These are phyloP conservation scores for Candida maltosa DNA, from an alignment of 805 yeast genomes.

Conservation along the genomic window DNA sequence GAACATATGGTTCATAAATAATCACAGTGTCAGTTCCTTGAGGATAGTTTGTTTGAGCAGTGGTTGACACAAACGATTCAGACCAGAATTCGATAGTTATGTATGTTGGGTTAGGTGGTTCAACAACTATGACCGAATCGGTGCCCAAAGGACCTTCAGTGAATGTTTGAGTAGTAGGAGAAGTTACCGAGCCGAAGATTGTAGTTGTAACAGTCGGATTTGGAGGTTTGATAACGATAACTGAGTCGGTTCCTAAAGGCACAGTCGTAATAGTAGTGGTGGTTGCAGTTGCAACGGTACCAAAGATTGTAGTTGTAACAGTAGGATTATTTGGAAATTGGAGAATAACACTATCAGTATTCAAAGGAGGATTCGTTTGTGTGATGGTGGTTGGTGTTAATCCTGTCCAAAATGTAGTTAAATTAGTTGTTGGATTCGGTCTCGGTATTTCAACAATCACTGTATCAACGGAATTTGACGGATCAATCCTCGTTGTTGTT, in stretches of 20 bases:
- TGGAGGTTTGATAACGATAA: slow-evolving; percentile 8
- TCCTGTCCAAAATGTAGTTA: slow-evolving; percentile 7
- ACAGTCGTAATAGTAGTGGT: slow-evolving; percentile 1
- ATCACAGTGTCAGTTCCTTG: slow-evolving; percentile 5
- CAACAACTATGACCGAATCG: slow-evolving; percentile 8
- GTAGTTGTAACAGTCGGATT: slow-evolving; percentile 10
- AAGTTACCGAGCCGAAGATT: slow-evolving; percentile 5
- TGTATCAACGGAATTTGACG: not conserved
- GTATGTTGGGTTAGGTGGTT: slow-evolving; percentile 11
- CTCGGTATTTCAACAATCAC: slow-evolving; percentile 8
- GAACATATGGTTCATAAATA: slow-evolving; percentile 1
- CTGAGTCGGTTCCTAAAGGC: slow-evolving; percentile 6
- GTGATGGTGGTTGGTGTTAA: slow-evolving; percentile 1
- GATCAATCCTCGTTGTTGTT: not conserved
- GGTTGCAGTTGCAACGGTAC: not conserved
- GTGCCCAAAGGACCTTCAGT: slow-evolving; percentile 10
- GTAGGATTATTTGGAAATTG: no score
- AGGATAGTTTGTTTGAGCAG: slow-evolving; percentile 6
- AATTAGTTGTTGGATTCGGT: slow-evolving; percentile 11
- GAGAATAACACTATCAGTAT: slow-evolving; percentile 8
- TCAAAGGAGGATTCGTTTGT: not conserved
- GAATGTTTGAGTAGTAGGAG: slow-evolving; percentile 8
- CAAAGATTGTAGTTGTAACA: no score
- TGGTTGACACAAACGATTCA: not conserved
- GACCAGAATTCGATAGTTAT: not conserved